Conservation (phyloP, 805 yeast genomes). For the Komagataella populi region DNA sequence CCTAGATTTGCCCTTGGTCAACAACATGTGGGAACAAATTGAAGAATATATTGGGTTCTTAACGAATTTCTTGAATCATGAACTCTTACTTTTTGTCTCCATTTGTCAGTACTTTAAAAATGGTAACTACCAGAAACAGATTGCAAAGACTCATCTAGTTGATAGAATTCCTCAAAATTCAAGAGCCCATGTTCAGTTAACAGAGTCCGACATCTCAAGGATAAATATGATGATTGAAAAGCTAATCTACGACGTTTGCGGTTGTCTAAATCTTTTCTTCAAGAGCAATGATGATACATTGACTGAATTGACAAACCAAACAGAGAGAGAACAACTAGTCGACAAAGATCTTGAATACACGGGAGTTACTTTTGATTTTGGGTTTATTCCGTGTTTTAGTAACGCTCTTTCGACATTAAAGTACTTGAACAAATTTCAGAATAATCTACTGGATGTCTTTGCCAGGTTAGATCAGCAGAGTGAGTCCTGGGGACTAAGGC, state of each 20-base stretch:
- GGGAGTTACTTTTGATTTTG: constrained; percentile 18
- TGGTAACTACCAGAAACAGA: constrained; percentile 25
- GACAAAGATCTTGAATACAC: constrained; percentile 1
- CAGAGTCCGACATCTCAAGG: constrained; percentile 25
- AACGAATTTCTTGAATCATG: constrained; percentile 18
- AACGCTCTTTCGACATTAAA: constrained; percentile 48
- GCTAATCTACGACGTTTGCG: constrained; percentile 14
- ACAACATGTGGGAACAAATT: constrained; percentile 47
- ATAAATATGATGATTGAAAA: constrained; percentile 18
- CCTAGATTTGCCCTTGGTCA: constrained; percentile 31
- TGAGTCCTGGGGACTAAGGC: not conserved
- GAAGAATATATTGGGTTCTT: constrained; percentile 23
- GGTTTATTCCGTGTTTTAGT: constrained; percentile 51
- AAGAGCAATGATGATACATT: constrained; percentile 23
- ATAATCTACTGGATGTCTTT: constrained; percentile 24
- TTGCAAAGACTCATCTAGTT: not conserved
- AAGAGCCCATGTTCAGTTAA: constrained; percentile 23
- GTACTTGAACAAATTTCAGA: constrained; percentile 33
- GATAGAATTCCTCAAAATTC: constrained; percentile 16
- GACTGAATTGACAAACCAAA: constrained; percentile 11
- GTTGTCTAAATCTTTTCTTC: constrained; percentile 13
- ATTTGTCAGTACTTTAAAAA: constrained; percentile 39
- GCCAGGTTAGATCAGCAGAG: constrained; percentile 17
- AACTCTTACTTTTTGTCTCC: constrained; percentile 37
- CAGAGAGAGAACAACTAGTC: not conserved